Percentiles rank a stretch among this genome's conserved stretches.
These are phyloP conservation scores for Saccharomyces pastorianus DNA, from an alignment of 1,139 yeast genomes.

Conservation along the genomic window DNA sequence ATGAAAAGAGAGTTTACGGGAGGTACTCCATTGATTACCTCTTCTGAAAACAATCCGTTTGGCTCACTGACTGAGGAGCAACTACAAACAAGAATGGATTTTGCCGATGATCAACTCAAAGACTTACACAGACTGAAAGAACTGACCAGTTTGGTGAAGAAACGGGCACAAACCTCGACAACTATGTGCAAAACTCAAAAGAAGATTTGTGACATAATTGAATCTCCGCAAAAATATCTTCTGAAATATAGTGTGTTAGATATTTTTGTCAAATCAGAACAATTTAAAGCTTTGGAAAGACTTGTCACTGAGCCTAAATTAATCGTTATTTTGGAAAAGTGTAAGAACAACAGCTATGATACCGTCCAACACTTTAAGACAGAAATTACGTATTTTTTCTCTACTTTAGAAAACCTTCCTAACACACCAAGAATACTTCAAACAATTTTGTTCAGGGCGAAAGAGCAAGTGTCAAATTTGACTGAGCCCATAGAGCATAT, in stretches of 20 bases:
- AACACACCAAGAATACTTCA: constrained; percentile 9
- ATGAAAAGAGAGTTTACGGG: constrained; percentile 66
- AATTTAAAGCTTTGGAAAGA: constrained; percentile 24
- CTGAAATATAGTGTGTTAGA: constrained; percentile 17
- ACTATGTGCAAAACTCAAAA: constrained; percentile 19
- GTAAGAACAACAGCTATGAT: constrained; percentile 21
- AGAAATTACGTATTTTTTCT: constrained; percentile 21
- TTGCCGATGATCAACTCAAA: constrained; percentile 38
- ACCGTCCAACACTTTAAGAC: constrained; percentile 24
- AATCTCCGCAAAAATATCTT: constrained; percentile 13
- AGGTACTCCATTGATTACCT: constrained; percentile 68
- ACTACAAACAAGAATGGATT: constrained; percentile 39
- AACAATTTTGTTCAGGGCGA: neutral
- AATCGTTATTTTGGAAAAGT: constrained; percentile 22
- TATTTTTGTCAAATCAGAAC: constrained; percentile 20
- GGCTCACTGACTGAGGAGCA: constrained; percentile 39
- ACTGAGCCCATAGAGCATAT: constrained; percentile 16
- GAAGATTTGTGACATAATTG: constrained; percentile 19
- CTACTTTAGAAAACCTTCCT: constrained; percentile 8
- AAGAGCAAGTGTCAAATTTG: constrained; percentile 4
- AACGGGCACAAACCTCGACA: constrained; percentile 33
- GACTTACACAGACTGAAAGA: constrained; percentile 45
- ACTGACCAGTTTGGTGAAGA: constrained; percentile 33
- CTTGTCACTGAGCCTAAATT: constrained; percentile 13
- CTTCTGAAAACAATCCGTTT: constrained; percentile 44